Evolutionary conservation across 2,329 filamentous ascomycete genomes (phyloP).

Genomic region (Exutisphaerella laricina): DNA sequence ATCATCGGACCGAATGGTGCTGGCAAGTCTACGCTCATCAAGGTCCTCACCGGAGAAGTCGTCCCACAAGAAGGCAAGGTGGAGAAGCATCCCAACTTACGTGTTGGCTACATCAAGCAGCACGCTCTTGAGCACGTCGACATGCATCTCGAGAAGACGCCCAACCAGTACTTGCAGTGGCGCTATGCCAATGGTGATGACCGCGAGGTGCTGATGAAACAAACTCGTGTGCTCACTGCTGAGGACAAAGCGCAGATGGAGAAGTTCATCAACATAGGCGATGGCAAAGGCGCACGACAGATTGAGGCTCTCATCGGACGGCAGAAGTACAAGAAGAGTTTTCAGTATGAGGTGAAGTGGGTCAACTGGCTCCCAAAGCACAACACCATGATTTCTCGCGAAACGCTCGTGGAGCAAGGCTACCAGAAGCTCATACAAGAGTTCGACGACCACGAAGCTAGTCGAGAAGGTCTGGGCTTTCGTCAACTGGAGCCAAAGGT

Average conservation of each 20-base stretch:
- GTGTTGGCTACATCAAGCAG: slow-evolving; percentile 99
- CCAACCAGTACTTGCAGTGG: slow-evolving; percentile 98
- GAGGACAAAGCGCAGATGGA: slow-evolving; percentile 89
- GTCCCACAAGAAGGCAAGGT: slow-evolving; percentile 80
- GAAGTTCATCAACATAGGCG: slow-evolving; percentile 75
- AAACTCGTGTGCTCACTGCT: slow-evolving; percentile 82
- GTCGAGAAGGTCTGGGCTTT: slow-evolving; percentile 96
- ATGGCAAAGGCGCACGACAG: slow-evolving; percentile 70
- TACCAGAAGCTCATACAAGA: slow-evolving; percentile 95
- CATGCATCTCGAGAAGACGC: slow-evolving; percentile 99
- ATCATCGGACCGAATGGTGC: slow-evolving; percentile 98
- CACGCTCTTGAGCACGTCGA: slow-evolving; percentile 98
- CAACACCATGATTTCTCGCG: slow-evolving; percentile 88
- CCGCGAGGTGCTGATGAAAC: slow-evolving; percentile 94
- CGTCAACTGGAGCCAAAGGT: slow-evolving; percentile 86
- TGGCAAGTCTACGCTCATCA: slow-evolving; percentile 97
- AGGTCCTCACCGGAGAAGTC: slow-evolving; percentile 87
- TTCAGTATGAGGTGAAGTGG: slow-evolving; percentile 99
- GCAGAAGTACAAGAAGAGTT: slow-evolving; percentile 98
- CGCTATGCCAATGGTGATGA: slow-evolving; percentile 96
- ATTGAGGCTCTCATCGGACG: slow-evolving; percentile 89
- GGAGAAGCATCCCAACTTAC: slow-evolving; percentile 96
- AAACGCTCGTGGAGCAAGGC: slow-evolving; percentile 78
- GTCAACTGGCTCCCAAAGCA: slow-evolving; percentile 78
- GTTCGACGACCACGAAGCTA: slow-evolving; percentile 97